phyloP scores from a whole-genome alignment of 2,329 filamentous ascomycete genomes.

The Botryotinia convoluta region DNA sequence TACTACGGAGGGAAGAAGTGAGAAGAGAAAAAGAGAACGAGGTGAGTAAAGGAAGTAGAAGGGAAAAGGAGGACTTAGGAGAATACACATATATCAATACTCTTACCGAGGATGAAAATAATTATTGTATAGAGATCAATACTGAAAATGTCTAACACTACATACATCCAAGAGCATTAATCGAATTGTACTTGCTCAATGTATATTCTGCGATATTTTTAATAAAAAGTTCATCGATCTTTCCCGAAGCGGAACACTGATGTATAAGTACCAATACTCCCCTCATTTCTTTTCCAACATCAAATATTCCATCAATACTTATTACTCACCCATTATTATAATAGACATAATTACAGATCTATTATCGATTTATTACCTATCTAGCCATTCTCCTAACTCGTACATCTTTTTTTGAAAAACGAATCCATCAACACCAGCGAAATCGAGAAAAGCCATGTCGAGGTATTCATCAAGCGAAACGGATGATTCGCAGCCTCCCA shows the following conservation, averaged over 20 bases:
- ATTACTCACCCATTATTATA: not conserved
- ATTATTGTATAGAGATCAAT: no score
- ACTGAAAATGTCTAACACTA: no score
- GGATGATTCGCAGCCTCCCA: not conserved
- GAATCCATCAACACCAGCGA: not conserved
- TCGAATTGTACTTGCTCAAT: not conserved
- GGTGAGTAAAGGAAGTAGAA: no score
- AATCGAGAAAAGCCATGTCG: not conserved
- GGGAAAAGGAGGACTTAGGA: no score
- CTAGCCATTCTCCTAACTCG: rapidly evolving
- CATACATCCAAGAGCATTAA: no score
- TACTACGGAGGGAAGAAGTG: no score
- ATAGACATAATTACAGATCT: not conserved
- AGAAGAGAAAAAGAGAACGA: no score
- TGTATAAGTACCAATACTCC: not conserved
- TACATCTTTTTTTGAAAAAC: not conserved
- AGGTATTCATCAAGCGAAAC: not conserved
- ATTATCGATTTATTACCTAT: not conserved
- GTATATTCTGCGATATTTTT: no score
- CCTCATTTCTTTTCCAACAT: not conserved
- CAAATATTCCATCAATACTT: not conserved
- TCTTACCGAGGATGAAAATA: no score
- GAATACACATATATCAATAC: no score
- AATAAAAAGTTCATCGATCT: not conserved
- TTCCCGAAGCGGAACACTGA: not conserved